Evolutionary conservation across 2,329 filamentous ascomycete genomes (phyloP), one percentile per base, ranked within the genome.

Genomic region (Seiridium unicorne): DNA sequence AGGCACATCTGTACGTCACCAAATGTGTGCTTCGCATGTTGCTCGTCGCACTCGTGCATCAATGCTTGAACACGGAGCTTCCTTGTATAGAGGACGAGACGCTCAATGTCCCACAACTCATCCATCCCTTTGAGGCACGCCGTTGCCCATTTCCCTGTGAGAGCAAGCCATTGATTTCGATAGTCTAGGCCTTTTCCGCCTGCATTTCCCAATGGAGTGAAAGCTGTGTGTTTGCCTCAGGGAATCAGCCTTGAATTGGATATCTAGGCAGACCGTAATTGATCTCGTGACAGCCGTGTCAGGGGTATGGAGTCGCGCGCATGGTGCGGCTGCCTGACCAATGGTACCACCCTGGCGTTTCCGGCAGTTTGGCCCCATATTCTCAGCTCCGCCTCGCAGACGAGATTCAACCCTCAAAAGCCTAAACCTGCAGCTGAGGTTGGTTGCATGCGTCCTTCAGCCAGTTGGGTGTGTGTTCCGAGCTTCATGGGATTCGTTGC

Each of bases 301-400:
- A 36, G 38, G 49, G 32, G 34, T 35, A 32, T 42, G 32, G 6
- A 34, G 9, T 51, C 26, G 18, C 49, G 49, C 49, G 18, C 18
- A 51, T 51, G 49, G 18, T 36, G 49, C 49, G 49, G 49, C 49
- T 51, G 49, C 49, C 49, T 51, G 32, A 18, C 26, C 49, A 51
- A 51, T 51, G 46, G 18, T 31, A 9, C 7, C 8, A 31, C 26
- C 49, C 32, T 36, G 32, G 32, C 49, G 9, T 10, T 9, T 51
- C 18, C 18, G 32, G 32, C 34, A 51, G n/a, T 51, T 51, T 51
- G 49, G 4, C 49, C 49, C 49, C 49, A 51, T 18, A 9, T 10
- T 9, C 31, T 36, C 49, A 36, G 26, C 32, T 51, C 3, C 49
- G 49, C 46, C 46, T 48, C 46, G 46, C 46, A 3, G 3, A 18